phyloP scores from a whole-genome alignment of 2,329 filamentous ascomycete genomes.

The Nemania diffusa region DNA sequence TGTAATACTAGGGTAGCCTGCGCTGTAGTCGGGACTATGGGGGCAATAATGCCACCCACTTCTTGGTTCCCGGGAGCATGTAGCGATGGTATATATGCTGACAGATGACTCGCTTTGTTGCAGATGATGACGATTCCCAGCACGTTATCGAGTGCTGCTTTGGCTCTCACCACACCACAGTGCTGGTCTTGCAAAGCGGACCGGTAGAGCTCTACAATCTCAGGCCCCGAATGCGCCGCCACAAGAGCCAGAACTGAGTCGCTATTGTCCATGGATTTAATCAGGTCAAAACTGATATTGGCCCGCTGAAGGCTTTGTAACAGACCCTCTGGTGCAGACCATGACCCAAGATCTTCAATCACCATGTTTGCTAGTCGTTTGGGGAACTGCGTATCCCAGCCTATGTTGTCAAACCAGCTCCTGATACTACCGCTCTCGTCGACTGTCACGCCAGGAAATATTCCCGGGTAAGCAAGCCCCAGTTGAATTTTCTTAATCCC shows the following conservation, averaged over 20 bases:
- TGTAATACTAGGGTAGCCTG: constrained; percentile 78
- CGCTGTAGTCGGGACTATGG: constrained; percentile 75
- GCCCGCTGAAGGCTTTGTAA: constrained; percentile 77
- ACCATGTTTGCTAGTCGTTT: constrained; percentile 72
- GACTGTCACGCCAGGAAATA: constrained; percentile 84
- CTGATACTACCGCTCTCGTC: constrained; percentile 61
- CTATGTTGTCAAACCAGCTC: constrained; percentile 89
- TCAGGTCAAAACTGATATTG: constrained; percentile 82
- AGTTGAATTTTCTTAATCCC: constrained; percentile 84
- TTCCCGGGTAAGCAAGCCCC: constrained; percentile 81
- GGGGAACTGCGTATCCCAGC: constrained; percentile 80
- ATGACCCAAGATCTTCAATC: constrained; percentile 76
- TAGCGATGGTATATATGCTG: constrained; percentile 75
- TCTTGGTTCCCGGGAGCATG: constrained; percentile 65
- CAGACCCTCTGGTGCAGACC: constrained; percentile 81
- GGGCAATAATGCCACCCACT: constrained; percentile 82
- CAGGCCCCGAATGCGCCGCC: constrained; percentile 77
- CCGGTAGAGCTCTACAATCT: constrained; percentile 82
- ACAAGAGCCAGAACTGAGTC: constrained; percentile 80
- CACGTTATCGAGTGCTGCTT: constrained; percentile 73
- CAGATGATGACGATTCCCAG: constrained; percentile 85
- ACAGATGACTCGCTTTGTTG: constrained; percentile 73
- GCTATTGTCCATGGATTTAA: constrained; percentile 81
- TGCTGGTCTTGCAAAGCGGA: constrained; percentile 77
- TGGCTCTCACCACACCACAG: constrained; percentile 86